Percentiles rank a stretch among this genome's conserved stretches.
Conservation (phyloP, 2,329 filamentous ascomycete genomes). For the Cercospora nicotianae region DNA sequence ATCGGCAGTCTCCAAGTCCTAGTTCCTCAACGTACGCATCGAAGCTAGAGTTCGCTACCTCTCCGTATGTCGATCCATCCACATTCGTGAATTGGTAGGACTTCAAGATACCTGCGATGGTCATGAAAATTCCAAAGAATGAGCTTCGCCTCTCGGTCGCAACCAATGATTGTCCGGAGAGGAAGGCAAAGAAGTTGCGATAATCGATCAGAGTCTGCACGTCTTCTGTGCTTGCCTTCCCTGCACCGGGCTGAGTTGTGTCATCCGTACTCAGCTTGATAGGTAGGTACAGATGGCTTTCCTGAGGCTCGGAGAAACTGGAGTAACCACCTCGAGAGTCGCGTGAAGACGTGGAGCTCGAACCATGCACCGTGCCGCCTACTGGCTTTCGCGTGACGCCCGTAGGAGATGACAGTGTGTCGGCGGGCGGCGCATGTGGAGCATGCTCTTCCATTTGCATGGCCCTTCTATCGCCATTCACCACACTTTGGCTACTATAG, state of each 20-base stretch:
- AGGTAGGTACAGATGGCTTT: conserved; percentile 60
- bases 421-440: conserved; percentile 33
- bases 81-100: conserved; percentile 62
- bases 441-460: conserved; percentile 33
- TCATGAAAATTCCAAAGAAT: conserved; percentile 62
- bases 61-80: conserved; percentile 64
- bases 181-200: conserved; percentile 64
- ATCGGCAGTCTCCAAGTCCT: conserved; percentile 73
- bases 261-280: conserved; percentile 56
- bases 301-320: conserved; percentile 52
- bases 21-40: conserved; percentile 75
- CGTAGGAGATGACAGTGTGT: conserved; percentile 34
- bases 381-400: conserved; percentile 27
- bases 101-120: conserved; percentile 58
- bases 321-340: conserved; percentile 47
- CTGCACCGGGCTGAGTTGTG: conserved; percentile 26
- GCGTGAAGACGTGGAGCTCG: conserved; percentile 34
- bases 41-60: conserved; percentile 64
- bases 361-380: conserved; percentile 14
- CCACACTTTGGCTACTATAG: conserved; percentile 43
- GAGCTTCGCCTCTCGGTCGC: conserved; percentile 57
- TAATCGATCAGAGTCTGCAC: conserved; percentile 58
- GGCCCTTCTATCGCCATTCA: conserved; percentile 37
- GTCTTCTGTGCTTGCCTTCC: conserved; percentile 48
- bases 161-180: conserved; percentile 62